Percentiles rank a stretch among this genome's conserved stretches.
These are phyloP conservation scores for Epichloe brachyelytri DNA, from an alignment of 2,329 filamentous ascomycete genomes.

Conservation along the genomic window DNA sequence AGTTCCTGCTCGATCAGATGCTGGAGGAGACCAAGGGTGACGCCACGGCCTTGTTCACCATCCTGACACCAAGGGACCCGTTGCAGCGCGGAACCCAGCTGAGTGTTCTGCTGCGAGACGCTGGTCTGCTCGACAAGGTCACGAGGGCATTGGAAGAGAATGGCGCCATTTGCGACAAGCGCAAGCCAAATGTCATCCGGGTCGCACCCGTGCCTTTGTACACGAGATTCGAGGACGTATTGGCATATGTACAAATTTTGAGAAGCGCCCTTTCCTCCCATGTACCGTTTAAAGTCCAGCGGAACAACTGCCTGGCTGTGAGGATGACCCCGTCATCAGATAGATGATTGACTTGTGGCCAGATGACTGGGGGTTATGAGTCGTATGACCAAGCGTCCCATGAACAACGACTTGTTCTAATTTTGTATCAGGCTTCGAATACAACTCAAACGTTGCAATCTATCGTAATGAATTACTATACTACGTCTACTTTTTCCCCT, in stretches of 20 bases:
- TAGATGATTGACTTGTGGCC: no score
- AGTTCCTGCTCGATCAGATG: constrained; percentile 45
- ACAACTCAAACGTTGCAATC: no score
- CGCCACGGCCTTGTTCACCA: constrained; percentile 32
- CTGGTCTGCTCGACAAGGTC: constrained; percentile 57
- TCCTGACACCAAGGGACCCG: constrained; percentile 60
- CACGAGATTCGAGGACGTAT: constrained; percentile 65
- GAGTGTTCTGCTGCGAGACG: constrained; percentile 52
- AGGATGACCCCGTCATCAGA: no score
- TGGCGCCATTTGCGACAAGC: constrained; percentile 68
- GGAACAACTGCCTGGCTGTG: no score
- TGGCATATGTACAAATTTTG: constrained; percentile 32
- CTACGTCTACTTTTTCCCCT: no score
- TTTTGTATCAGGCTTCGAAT: no score
- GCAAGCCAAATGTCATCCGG: constrained; percentile 73
- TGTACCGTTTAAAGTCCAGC: no score
- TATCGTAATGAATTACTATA: no score
- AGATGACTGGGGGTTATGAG: no score
- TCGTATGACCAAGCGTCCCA: no score
- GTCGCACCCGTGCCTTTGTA: constrained; percentile 78
- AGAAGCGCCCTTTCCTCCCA: constrained; percentile 17
- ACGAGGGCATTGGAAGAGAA: constrained; percentile 49
- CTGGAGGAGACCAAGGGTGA: constrained; percentile 17
- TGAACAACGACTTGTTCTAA: no score
- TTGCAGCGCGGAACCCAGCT: constrained; percentile 64